A percentile compares a stretch with the other conserved stretches of the same genome.
These are phyloP conservation scores for Neobulgaria alba DNA, from an alignment of 2,329 filamentous ascomycete genomes.

Conservation along the genomic window DNA sequence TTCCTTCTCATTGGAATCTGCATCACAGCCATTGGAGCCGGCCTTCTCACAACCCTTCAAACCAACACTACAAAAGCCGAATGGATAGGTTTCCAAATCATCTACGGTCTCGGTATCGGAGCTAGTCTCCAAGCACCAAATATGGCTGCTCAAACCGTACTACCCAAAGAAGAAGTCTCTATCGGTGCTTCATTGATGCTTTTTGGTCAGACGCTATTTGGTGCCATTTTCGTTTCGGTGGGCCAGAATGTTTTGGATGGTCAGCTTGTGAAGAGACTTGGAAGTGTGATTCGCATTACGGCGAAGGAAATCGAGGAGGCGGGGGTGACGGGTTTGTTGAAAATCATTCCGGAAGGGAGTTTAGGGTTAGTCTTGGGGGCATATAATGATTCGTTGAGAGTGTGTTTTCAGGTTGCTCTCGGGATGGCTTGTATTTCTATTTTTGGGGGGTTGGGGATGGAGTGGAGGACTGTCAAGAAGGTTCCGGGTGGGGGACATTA, in stretches of 20 bases:
- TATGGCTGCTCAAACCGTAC: constrained; percentile 36
- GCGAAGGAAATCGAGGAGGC: constrained; percentile 18
- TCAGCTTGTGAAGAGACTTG: constrained; percentile 31
- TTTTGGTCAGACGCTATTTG: constrained; percentile 47
- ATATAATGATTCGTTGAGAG: constrained; percentile 53
- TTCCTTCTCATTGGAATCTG: constrained; percentile 8
- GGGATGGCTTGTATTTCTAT: constrained; percentile 45
- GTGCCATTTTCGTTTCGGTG: constrained; percentile 46
- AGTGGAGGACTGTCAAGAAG: constrained; percentile 41
- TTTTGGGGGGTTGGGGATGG: constrained; percentile 45
- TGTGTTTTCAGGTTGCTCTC: constrained; percentile 52
- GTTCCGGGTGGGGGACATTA: too few relatives aligned
- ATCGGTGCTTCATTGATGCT: constrained; percentile 44
- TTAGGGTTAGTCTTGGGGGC: constrained; percentile 37
- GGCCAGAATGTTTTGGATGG: constrained; percentile 37
- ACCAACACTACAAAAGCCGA: constrained; percentile 26
- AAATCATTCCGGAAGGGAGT: constrained; percentile 33
- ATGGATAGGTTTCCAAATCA: constrained; percentile 28
- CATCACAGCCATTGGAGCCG: constrained; percentile 30
- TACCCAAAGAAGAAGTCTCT: constrained; percentile 41
- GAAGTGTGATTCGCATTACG: constrained; percentile 6
- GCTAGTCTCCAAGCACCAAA: constrained; percentile 32
- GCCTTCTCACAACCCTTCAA: constrained; percentile 32
- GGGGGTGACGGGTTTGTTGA: constrained; percentile 43
- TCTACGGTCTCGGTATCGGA: constrained; percentile 19